Percentiles rank a stretch among this genome's conserved stretches.
Evolutionary conservation across 2,329 filamentous ascomycete genomes (phyloP).

Genomic region (Alternaria solani): DNA sequence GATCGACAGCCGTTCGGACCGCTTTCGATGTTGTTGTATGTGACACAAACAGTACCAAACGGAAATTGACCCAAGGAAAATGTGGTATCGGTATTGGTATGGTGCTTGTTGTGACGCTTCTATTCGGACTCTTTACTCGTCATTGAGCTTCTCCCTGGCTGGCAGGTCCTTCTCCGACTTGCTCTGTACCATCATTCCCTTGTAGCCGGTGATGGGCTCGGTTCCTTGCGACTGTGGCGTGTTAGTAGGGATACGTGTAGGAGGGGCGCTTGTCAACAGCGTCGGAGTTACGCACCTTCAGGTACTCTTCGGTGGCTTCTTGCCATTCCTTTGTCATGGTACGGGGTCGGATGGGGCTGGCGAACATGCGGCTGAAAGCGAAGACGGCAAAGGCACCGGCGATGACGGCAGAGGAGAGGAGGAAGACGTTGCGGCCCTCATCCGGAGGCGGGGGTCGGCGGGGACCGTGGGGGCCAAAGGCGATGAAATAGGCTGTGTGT

Average conservation of each 20-base stretch:
- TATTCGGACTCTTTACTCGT: constrained; percentile 40
- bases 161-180: constrained; percentile 45
- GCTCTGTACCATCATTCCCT: constrained; percentile 53
- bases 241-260: constrained; percentile 21
- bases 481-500: constrained; percentile 94
- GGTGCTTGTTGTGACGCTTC: constrained; percentile 35
- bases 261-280: constrained; percentile 2
- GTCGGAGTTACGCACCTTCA: constrained; percentile 72
- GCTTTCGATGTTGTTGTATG: constrained; percentile 38
- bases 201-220: constrained; percentile 51
- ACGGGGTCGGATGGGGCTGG: constrained; percentile 69
- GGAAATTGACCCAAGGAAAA: constrained; percentile 49
- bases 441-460: constrained; percentile 83
- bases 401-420: constrained; percentile 75
- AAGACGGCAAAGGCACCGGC: constrained; percentile 75
- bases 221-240: constrained; percentile 45
- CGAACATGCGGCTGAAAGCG: constrained; percentile 73
- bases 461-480: constrained; percentile 95
- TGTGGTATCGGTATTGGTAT: constrained; percentile 41
- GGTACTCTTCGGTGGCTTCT: constrained; percentile 91
- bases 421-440: constrained; percentile 80
- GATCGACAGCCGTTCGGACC: constrained; percentile 34
- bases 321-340: constrained; percentile 99
- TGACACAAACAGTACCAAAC: constrained; percentile 50
- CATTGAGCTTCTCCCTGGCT: constrained; percentile 37